A percentile compares a stretch with the other conserved stretches of the same genome.
phyloP scores from a whole-genome alignment of 2,329 filamentous ascomycete species.

The Gaeumannomyces sp. region DNA sequence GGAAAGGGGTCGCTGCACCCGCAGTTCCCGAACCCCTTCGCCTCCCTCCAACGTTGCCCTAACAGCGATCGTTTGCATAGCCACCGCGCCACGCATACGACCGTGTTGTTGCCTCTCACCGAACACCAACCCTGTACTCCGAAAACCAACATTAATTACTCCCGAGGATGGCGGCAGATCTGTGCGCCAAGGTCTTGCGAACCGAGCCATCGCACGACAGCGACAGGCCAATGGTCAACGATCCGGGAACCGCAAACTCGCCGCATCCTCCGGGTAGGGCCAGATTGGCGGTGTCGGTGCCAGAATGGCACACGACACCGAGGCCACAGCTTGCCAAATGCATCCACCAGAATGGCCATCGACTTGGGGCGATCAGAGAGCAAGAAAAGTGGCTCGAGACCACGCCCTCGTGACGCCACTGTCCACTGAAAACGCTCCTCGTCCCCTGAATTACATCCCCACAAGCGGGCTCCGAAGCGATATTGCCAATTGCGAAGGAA shows the following conservation, averaged over 20 bases:
- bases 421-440: slow-evolving; percentile 18
- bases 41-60: not conserved
- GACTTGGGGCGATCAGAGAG: too few relatives aligned
- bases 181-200: not conserved
- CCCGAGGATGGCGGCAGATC: too few relatives aligned
- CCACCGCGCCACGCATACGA: not conserved
- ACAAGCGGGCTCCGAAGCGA: slow-evolving; percentile 27
- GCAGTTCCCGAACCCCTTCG: not conserved
- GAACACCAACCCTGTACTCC: not conserved
- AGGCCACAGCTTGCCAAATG: not conserved
- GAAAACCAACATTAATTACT: slow-evolving; percentile 1
- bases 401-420: not conserved
- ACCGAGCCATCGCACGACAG: not conserved
- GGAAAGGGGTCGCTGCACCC: not conserved
- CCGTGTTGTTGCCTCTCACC: not conserved
- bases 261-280: not conserved
- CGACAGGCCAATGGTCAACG: not conserved
- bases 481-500: slow-evolving; percentile 24
- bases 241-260: not conserved
- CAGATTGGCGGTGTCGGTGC: not conserved
- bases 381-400: not conserved
- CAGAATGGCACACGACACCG: not conserved
- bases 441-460: slow-evolving; percentile 29
- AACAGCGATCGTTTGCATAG: not conserved
- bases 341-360: not conserved